Base-by-base conservation (phyloP, 2,329 filamentous ascomycete species). In the Sporothrix schenckii region DNA sequence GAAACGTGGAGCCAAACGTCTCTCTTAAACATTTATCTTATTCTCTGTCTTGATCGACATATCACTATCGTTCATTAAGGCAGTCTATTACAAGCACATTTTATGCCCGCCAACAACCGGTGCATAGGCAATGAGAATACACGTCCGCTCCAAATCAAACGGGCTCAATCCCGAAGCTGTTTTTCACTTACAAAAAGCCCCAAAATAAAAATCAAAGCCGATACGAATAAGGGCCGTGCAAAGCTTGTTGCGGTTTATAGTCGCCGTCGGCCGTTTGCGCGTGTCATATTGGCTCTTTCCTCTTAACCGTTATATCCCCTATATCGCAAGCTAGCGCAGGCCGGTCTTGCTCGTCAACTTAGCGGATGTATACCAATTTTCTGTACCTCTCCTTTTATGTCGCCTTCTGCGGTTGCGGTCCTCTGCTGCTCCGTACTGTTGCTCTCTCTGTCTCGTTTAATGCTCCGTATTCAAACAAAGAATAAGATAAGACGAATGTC, bases 391-490 rank as follows among this genome's bases (percentile, higher is more conserved):
- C 39, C 11, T 24, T 41, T 61, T 24, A 11, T 4, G 24, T 61
- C 49, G 58, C n/a, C 7, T 63, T 44, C 49, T 30, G 34, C 39
- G 34, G 11, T n/a, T 30, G 49, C 60, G 21, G 41, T 27, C 39
- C 21, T 11, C 16, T 30, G 13, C 7, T 49, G 21, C 10, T 24
- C 10, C 41, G 41, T 44, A 39, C 30, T 27, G 47, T 47, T 61
- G 34, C n/a, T 24, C 60, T 50, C 41, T 10, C 11, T 34, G 50
- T 50, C 44, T 65, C 61, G 61, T 50, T 50, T 65, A 2, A 44
- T 13, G 24, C 61, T 50, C 61, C 61, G 61, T 65, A 65, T 65
- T 50, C 34, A 34, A 47, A 61, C 54, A 58, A 58, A 58, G 30
- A 58, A 50, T 19, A 9, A n/a, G 49, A n/a, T 21, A 50, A n/a